phyloP scores from a whole-genome alignment of 2,329 filamentous ascomycete species.

The Fusarium redolens region DNA sequence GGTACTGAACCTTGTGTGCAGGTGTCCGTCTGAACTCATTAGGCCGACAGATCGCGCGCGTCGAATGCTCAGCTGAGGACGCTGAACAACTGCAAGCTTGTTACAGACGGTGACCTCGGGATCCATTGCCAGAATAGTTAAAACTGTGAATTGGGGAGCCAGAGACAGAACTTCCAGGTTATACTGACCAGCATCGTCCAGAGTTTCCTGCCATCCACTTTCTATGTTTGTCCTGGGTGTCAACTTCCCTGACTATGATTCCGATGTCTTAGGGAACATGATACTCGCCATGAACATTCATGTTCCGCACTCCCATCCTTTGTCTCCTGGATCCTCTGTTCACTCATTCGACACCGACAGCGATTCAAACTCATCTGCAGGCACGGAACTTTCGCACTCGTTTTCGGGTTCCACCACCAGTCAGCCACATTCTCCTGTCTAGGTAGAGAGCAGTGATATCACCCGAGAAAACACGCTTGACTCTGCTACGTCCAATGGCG shows the following conservation, averaged over 20 bases:
- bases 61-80: no score
- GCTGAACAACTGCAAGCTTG: no score
- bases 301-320: neutral
- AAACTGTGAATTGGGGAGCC: no score
- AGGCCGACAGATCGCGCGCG: neutral
- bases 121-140: no score
- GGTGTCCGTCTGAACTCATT: neutral
- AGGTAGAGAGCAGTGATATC: neutral
- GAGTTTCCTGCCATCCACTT: no score
- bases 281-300: neutral
- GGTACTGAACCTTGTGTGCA: neutral
- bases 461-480: neutral
- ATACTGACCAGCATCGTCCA: no score
- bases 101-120: no score
- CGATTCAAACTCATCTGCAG: neutral
- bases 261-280: neutral
- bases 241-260: no score
- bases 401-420: rapidly evolving
- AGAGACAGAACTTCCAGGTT: no score
- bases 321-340: neutral
- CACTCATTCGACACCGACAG: neutral
- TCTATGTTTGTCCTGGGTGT: no score
- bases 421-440: rapidly evolving
- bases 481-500: neutral
- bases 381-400: neutral